Evolutionary conservation across 345 rosid genomes (phyloP).

Genomic region (Hypericum perforatum): DNA sequence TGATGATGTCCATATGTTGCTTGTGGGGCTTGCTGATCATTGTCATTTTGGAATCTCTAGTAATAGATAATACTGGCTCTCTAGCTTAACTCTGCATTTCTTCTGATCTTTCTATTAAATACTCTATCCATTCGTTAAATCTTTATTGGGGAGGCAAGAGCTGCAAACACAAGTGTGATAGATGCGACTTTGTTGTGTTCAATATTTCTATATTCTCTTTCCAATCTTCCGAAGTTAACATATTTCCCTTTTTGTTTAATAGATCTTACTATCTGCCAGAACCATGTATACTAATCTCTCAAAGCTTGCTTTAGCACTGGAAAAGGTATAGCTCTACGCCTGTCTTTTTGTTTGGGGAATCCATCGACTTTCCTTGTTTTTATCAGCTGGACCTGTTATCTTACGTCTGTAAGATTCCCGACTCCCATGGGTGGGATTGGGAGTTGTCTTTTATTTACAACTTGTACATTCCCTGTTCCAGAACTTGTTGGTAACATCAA

Average conservation of each 20-base stretch:
- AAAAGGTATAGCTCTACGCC: slow-evolving; percentile 41
- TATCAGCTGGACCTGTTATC: background rate
- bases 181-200: too few species aligned
- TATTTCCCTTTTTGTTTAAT: slow-evolving; percentile 8
- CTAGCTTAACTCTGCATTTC: too few species aligned
- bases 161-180: too few species aligned
- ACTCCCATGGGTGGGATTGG: background rate
- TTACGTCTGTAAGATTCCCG: slow-evolving; percentile 13
- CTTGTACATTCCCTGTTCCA: slow-evolving; percentile 16
- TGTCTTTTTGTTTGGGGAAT: background rate
- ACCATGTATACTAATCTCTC: slow-evolving; percentile 77
- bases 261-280: slow-evolving; percentile 72
- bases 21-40: too few species aligned
- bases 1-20: too few species aligned
- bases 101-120: too few species aligned
- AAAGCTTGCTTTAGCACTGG: slow-evolving; percentile 89
- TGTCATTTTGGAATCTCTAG: too few species aligned
- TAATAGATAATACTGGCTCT: too few species aligned
- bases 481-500: slow-evolving; percentile 81
- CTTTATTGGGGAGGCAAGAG: too few species aligned
- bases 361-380: background rate
- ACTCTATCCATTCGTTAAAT: too few species aligned
- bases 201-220: background rate
- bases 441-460: background rate
- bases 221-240: background rate